A percentile compares a stretch with the other conserved stretches of the same genome.
phyloP scores from a whole-genome alignment of 169 alveolate genomes.

The Theileria equi region DNA sequence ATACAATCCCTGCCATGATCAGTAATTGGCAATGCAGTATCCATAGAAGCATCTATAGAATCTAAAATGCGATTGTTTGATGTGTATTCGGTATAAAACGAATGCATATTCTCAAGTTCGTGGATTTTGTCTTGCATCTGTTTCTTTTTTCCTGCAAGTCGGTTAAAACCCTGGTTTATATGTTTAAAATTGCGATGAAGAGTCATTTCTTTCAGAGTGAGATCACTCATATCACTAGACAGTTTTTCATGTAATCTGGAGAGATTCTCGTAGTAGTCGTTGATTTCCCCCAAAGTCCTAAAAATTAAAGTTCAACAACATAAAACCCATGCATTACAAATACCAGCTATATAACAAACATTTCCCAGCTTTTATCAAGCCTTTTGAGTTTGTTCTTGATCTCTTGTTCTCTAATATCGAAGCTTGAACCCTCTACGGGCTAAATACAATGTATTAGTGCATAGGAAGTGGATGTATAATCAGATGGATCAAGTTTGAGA shows the following conservation, averaged over 20 bases:
- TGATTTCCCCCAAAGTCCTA: too few relatives aligned
- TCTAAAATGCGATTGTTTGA: not conserved
- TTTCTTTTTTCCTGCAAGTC: conserved; percentile 15
- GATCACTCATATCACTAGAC: conserved; percentile 17
- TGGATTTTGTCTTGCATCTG: not conserved
- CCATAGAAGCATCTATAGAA: too few relatives aligned
- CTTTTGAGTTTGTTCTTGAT: not conserved
- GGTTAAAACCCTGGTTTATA: conserved; percentile 45
- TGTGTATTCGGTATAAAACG: conserved; percentile 30
- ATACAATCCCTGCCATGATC: too few relatives aligned
- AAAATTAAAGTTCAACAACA: too few relatives aligned
- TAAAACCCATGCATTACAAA: too few relatives aligned
- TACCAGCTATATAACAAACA: not conserved
- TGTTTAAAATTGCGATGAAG: conserved; percentile 40
- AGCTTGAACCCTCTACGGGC: too few relatives aligned
- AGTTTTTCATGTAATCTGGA: conserved; percentile 20
- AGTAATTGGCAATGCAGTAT: too few relatives aligned
- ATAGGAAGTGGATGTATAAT: too few relatives aligned
- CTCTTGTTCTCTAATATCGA: conserved; percentile 1
- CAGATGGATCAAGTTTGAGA: too few relatives aligned
- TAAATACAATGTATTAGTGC: too few relatives aligned
- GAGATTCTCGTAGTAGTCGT: conserved; percentile 5
- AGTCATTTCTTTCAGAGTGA: conserved; percentile 17
- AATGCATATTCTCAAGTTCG: conserved; percentile 36
- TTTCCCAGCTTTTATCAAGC: not conserved